Base-by-base conservation (phyloP, 768 basidiomycete species). In the Agrocybe pediades region DNA sequence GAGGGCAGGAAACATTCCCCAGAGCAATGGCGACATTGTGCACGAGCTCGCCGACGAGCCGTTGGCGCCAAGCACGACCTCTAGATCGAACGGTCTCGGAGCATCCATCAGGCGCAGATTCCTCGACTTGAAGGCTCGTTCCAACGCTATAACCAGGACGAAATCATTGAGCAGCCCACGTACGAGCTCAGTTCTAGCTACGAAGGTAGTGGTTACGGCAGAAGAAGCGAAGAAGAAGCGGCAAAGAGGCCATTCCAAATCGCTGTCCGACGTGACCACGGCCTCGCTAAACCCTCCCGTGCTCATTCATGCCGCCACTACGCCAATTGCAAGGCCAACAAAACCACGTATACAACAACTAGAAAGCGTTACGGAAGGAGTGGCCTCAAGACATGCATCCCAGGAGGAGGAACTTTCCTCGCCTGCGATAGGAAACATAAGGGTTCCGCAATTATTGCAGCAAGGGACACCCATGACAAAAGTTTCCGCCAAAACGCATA, bases 391-490 rank as follows among this genome's bases (percentile, higher is more conserved):
- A 39, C 26, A 54, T 49, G 39, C 33, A 15, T 19, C 16, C 7
- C 8, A 23, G 9, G 20, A 23, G 6, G 20, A 17, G 21, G 49
- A 48, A 25, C 29, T 51, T 19, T 49, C 56, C 2, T 46, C 60
- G 9, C 51, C 57, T 24, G 45, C 46, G 20, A 33, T 54, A 16
- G 39, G 54, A 23, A 56, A 60, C 23, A 49, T 62, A 13, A 56
- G 47, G 29, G 82, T 91, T 2, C 87, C 89, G 0, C 67, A 68
- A 42, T 60, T 79, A 11, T 71, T 92, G 20, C 80, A 83, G 63
- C 69, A 77, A 6, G 91, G 91, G 41, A 83, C 81, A 0, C 78
- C 80, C 0, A 88, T 96, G 86, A 84, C 85, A 58, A 97, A 96
- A 64, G 86, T 95, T 15, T 87, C 91, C 1, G 79, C 81, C 23